A percentile compares a stretch with the other conserved stretches of the same genome.
phyloP scores from a whole-genome alignment of 768 basidiomycete genomes.

The Hygrocybe punicea region DNA sequence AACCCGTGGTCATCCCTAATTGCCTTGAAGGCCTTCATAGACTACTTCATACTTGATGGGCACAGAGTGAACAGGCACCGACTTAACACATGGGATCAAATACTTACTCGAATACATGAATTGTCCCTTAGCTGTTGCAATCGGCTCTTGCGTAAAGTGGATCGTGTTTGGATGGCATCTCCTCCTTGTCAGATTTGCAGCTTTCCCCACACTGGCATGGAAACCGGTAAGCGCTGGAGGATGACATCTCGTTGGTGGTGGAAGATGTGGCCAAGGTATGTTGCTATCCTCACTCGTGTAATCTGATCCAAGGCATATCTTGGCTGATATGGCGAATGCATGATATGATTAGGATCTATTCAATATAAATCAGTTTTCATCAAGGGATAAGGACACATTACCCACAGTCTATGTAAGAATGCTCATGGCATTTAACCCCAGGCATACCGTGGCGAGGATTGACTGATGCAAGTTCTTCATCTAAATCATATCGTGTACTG shows the following conservation, averaged over 20 bases:
- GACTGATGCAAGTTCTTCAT: slow-evolving; percentile 11
- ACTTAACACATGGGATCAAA: neutral
- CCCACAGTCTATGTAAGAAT: slow-evolving; percentile 7
- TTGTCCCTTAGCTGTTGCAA: neutral
- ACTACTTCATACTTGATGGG: neutral
- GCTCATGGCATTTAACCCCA: neutral
- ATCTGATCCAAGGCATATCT: slow-evolving; percentile 8
- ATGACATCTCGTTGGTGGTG: slow-evolving; percentile 1
- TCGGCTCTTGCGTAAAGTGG: neutral
- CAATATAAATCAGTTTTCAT: neutral
- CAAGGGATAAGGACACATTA: neutral
- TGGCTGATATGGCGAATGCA: slow-evolving; percentile 11
- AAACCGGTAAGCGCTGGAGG: slow-evolving; percentile 6
- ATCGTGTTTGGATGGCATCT: slow-evolving; percentile 18
- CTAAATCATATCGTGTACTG: slow-evolving; percentile 22
- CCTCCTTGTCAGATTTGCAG: slow-evolving; percentile 19
- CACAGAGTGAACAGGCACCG: too few species aligned
- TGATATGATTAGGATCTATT: slow-evolving; percentile 15
- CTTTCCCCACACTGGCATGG: slow-evolving; percentile 25
- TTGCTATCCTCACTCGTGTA: slow-evolving; percentile 10
- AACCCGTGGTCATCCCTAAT: too few species aligned
- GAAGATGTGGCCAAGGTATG: slow-evolving; percentile 15
- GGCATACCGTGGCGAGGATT: neutral
- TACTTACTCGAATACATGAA: slow-evolving; percentile 3
- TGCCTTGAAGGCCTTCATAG: neutral